Conservation (phyloP, 768 basidiomycete species). For the Daedaleopsis nitida region DNA sequence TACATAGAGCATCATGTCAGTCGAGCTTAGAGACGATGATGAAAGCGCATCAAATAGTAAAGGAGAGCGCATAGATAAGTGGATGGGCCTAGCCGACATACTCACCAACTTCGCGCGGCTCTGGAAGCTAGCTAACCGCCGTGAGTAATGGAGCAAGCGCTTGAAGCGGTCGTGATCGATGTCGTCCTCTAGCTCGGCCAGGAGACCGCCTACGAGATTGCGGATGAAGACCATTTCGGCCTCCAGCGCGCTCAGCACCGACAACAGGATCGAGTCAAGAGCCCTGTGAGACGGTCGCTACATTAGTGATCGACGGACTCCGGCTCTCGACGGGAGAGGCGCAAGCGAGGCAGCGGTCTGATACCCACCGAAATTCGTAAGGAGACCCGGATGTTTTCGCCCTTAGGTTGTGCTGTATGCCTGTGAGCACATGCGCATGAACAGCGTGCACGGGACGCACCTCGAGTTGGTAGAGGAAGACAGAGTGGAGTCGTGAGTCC, state of each 20-base stretch:
- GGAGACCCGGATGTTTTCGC: conserved; percentile 67
- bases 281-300: conserved; percentile 55
- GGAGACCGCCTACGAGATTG: conserved; percentile 83
- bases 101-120: conserved; percentile 83
- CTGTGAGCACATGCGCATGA: background rate
- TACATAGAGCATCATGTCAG: conserved; percentile 33
- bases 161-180: conserved; percentile 96
- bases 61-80: background rate
- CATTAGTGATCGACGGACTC: conserved; percentile 19
- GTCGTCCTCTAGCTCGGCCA: conserved; percentile 93
- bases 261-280: conserved; percentile 89
- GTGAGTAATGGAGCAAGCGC: conserved; percentile 87
- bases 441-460: conserved; percentile 38
- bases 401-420: conserved; percentile 77
- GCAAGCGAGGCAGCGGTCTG: conserved; percentile 11
- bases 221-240: conserved; percentile 96
- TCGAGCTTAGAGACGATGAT: too few relatives aligned
- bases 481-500: conserved; percentile 83
- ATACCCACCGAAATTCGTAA: conserved; percentile 81
- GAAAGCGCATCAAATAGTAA: too few relatives aligned
- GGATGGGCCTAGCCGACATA: background rate
- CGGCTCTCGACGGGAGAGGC: conserved; percentile 5
- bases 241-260: conserved; percentile 89
- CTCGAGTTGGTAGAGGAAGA: conserved; percentile 87
- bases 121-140: conserved; percentile 85